Conservation (phyloP, 345 rosid genomes). For the Hirschfeldia incana region DNA sequence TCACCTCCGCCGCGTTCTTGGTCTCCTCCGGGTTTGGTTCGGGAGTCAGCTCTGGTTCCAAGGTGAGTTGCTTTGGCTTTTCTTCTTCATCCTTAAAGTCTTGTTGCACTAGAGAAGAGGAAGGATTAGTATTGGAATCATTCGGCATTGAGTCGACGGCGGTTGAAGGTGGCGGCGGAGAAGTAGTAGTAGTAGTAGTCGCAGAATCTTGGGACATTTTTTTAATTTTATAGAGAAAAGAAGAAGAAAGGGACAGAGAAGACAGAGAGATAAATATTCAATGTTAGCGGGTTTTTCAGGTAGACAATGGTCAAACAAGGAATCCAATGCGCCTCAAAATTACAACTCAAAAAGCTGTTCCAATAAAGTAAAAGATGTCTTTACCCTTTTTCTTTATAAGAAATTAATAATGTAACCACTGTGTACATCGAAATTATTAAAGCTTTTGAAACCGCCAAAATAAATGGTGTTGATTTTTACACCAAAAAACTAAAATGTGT, state of each 20-base stretch:
- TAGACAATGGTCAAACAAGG: slow-evolving; percentile 34
- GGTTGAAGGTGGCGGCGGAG: slow-evolving; percentile 28
- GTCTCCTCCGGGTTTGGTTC: background rate
- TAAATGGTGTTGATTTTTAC: background rate
- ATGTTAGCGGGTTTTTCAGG: background rate
- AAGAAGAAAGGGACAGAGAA: slow-evolving; percentile 12
- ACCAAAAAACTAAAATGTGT: background rate
- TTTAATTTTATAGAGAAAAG: background rate
- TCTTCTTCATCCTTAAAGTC: background rate
- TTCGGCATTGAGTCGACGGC: slow-evolving; percentile 12
- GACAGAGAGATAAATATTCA: background rate
- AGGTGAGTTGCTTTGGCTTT: slow-evolving; percentile 1
- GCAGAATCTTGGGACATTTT: slow-evolving; percentile 38
- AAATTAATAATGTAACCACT: background rate
- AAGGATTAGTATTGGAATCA: background rate
- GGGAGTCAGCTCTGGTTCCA: background rate
- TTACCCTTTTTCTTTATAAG: background rate
- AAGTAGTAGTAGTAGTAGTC: slow-evolving; percentile 7
- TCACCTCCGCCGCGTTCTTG: slow-evolving; percentile 14
- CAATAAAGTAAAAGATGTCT: slow-evolving; percentile 31
- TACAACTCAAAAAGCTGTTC: slow-evolving; percentile 35
- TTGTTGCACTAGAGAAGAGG: background rate
- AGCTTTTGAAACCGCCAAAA: slow-evolving; percentile 9
- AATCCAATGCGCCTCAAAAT: background rate
- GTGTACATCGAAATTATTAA: background rate